These are phyloP conservation scores for Saccharomycopsis hybrid DNA, from an alignment of 1,139 yeast genomes.

Conservation along the genomic window DNA sequence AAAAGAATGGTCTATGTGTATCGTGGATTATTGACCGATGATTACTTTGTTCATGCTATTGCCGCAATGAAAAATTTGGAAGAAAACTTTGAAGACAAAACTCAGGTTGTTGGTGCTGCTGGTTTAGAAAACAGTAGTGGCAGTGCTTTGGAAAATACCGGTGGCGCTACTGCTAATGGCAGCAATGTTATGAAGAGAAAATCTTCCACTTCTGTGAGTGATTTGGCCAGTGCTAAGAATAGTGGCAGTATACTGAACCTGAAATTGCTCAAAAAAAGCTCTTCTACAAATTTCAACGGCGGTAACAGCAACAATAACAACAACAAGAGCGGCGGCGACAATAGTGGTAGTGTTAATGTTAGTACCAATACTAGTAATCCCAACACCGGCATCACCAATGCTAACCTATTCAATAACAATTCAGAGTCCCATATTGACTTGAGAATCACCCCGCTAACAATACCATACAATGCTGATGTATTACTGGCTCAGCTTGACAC, in stretches of 20 bases:
- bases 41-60: constrained; percentile 63
- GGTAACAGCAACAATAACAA: background rate
- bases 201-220: background rate
- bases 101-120: constrained; percentile 13
- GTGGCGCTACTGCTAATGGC: background rate
- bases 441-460: constrained; percentile 15
- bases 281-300: background rate
- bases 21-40: constrained; percentile 67
- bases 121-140: background rate
- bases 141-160: background rate
- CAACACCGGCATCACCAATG: background rate
- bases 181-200: background rate
- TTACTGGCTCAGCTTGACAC: constrained; percentile 7
- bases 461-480: constrained; percentile 17
- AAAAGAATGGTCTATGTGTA: constrained; percentile 83
- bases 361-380: background rate
- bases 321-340: background rate
- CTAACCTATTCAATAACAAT: background rate
- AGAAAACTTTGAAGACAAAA: constrained; percentile 22
- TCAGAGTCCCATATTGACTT: constrained; percentile 12
- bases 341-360: background rate
- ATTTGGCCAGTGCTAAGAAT: background rate
- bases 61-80: constrained; percentile 37
- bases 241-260: background rate
- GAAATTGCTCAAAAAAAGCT: background rate